Base-by-base conservation (phyloP, 2,329 filamentous ascomycete species). In the Botrytis hyacinthi region DNA sequence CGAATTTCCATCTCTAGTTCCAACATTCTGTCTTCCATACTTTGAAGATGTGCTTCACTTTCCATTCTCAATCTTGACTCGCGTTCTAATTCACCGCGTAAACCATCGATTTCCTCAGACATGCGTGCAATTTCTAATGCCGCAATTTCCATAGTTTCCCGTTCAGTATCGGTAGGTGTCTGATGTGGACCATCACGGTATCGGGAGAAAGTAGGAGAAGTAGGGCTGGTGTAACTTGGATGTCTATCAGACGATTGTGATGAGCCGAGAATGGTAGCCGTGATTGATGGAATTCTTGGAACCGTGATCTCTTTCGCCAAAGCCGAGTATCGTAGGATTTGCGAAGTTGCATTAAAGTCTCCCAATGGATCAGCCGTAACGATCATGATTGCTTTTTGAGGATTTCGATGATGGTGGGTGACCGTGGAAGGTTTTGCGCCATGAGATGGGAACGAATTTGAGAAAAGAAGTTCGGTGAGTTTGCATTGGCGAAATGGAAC, bases 301-400 rank as follows among this genome's bases (percentile, higher is more conserved):
- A 98, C 93, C 0, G 95, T 97, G 18, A 98, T 93, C 83, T 98
- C 95, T 32, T 94, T 90, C 0, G 96, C 96, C 7, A 99, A 87
- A 0, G 96, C 95, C 35, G 93, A 96, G 83, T 99, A 99, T 29
- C 95, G 91, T 1, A 99, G 86, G 75, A 99, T 98, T 80, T 98
- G 96, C 8, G 93, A 97, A 0, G 96, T 99, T 20, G 96, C 94
- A 80, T 98, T 98, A 85, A 95, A 98, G 82, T 99, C 96, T 54
- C 96, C 95, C 20, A 93, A 84, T 0, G 96, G 93, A 79, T 99
- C 95, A 4, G 95, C 96, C 0, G 95, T 97, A 26, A 98, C 95
- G 73, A 99, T 92, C 95, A 99, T 98, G 78, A 97, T 90, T 1
- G 92, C 95, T 79, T 92, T 95, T 81, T 98, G 96, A 0, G 94